A percentile compares a stretch with the other conserved stretches of the same genome.
Conservation (phyloP, 805 yeast species). For the Suhomyces emberorum region DNA sequence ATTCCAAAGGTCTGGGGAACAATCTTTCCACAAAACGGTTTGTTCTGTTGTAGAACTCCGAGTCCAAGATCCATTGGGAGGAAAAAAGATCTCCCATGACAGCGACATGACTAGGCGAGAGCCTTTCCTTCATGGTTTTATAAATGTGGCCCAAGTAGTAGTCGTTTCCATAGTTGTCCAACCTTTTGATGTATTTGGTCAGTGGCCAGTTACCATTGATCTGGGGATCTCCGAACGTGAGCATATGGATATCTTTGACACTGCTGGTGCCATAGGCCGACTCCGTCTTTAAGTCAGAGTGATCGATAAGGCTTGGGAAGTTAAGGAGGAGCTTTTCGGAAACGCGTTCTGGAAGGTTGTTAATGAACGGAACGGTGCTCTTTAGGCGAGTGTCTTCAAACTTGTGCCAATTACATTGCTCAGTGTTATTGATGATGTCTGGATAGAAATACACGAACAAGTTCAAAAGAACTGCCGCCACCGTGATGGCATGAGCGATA, state of each 20-base stretch:
- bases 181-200: slow-evolving; percentile 65
- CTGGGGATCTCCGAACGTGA: slow-evolving; percentile 96
- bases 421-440: slow-evolving; percentile 44
- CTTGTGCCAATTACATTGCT: slow-evolving; percentile 59
- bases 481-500: slow-evolving; percentile 26
- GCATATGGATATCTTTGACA: slow-evolving; percentile 54
- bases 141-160: slow-evolving; percentile 83
- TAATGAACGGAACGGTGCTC: slow-evolving; percentile 8
- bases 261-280: slow-evolving; percentile 10
- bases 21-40: slow-evolving; percentile 68
- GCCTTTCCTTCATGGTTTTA: slow-evolving; percentile 54
- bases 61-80: slow-evolving; percentile 90
- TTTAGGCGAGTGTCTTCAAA: slow-evolving; percentile 8
- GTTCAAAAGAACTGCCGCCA: slow-evolving; percentile 48
- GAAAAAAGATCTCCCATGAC: slow-evolving; percentile 93
- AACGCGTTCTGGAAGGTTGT: slow-evolving; percentile 12
- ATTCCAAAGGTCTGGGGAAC: slow-evolving; percentile 55
- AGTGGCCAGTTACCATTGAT: slow-evolving; percentile 82
- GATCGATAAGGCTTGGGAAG: slow-evolving; percentile 19
- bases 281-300: slow-evolving; percentile 1
- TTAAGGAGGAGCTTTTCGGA: slow-evolving; percentile 16
- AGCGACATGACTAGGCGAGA: slow-evolving; percentile 75
- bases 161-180: slow-evolving; percentile 91
- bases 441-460: slow-evolving; percentile 75
- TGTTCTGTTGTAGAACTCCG: slow-evolving; percentile 80